phyloP scores from a whole-genome alignment of 2,329 filamentous ascomycete genomes.

The Neurospora sp. region DNA sequence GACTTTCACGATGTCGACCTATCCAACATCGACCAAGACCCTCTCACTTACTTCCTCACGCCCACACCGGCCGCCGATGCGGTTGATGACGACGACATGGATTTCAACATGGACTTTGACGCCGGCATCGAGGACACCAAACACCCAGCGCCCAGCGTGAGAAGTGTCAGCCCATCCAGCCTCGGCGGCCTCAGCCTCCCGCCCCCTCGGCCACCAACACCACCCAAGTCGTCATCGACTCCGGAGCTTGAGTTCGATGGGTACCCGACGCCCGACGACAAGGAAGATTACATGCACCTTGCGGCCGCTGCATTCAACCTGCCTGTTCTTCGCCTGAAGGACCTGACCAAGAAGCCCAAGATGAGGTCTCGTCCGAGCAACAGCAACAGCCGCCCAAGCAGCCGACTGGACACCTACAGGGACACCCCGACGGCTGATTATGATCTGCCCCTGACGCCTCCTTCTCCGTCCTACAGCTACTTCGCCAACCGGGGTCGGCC shows the following conservation, averaged over 20 bases:
- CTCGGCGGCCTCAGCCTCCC: conserved; percentile 39
- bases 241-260: conserved; percentile 34
- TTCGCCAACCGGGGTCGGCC: conserved; percentile 3
- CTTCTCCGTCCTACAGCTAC: background rate
- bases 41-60: conserved; percentile 47
- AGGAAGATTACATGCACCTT: conserved; percentile 37
- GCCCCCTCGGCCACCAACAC: conserved; percentile 29
- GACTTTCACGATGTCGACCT: conserved; percentile 32
- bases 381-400: background rate
- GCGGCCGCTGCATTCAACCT: conserved; percentile 31
- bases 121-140: conserved; percentile 46
- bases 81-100: conserved; percentile 31
- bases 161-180: conserved; percentile 47
- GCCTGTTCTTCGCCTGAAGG: conserved; percentile 31
- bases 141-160: conserved; percentile 35
- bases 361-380: conserved; percentile 15
- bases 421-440: background rate
- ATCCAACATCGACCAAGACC: conserved; percentile 38
- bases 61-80: conserved; percentile 31
- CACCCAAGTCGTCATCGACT: conserved; percentile 28
- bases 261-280: conserved; percentile 34
- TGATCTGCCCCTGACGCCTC: background rate
- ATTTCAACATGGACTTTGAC: conserved; percentile 36
- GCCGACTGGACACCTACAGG: background rate
- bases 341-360: conserved; percentile 26